Evolutionary conservation across 2,329 filamentous ascomycete species (phyloP), one percentile per base, ranked within the genome.

Genomic region (Aspergillus japonicus): DNA sequence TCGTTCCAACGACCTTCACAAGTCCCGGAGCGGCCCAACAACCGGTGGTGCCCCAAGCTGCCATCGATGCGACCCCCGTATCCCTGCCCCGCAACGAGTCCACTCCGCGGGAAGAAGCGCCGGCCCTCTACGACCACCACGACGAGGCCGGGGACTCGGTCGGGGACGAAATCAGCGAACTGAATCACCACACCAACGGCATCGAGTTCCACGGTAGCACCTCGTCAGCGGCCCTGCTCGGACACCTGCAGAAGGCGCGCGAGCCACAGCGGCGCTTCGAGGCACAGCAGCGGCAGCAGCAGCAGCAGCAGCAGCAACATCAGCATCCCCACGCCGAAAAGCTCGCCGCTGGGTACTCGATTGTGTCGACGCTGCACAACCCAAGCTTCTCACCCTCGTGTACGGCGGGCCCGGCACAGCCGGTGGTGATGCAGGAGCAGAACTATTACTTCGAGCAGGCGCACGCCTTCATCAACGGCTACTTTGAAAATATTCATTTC

Each of bases 181-280:
- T 81, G 42, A 81, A 81, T 58, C 71, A 71, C 11, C 78, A 81
- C 49, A 82, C 79, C 0, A 76, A 75, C 29, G 77, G 75, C 56
- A 75, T 80, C 33, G 80, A 82, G 61, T 82, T 80, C 42, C 80
- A 82, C 59, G 80, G 80, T 4, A 80, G 75, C 59, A 79, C 79
- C 1, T 82, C 80, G 0, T 78, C 77, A 2, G 75, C 80, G 1
- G 78, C 80, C 4, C 72, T 80, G 2, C 71, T 82, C 10, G 78
- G 76, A 2, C 75, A 78, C 54, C 66, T 82, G 4, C 71, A 78
- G 57, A 73, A 70, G 55, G 61, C 66, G 2, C 66, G 69, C 3
- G 72, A 70, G 2, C 68, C 67, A 1, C 64, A 62, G 24, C 59
- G 62, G 14, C 58, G 57, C 4, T 66, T 64, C 49, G 64, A 64